Evolutionary conservation across 495 filamentous ascomycete species (phyloP), one percentile per base, ranked within the genome.

Genomic region (Cercophora samala): DNA sequence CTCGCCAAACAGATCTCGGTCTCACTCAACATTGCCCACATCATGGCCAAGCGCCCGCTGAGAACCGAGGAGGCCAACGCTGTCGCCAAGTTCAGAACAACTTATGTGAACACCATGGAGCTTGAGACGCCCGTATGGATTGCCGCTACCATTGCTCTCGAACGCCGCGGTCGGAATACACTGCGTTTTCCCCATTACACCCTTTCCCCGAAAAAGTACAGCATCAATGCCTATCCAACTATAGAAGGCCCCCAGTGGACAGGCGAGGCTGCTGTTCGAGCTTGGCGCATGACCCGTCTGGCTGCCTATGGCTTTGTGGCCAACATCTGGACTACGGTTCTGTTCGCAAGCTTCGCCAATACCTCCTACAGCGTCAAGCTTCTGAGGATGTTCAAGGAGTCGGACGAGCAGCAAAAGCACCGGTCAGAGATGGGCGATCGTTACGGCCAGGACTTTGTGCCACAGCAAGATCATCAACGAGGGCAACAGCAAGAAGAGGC

Each of bases 181-280:
- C 69, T 68, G 26, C 72, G 70, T 25, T 75, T 75, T 54, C 74
- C 74, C 23, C 67, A 72, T 37, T 68, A 56, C 58, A 72, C 66
- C 18, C 73, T 72, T 6, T 65, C 69, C 32, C 62, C 64, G 29
- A 56, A 32, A 2, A 62, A 9, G 0, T 71, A 71, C 65, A 64
- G 63, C 46, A 68, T 68, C 8, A 9, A 51, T 21, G 23, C 15
- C 19, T 75, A 71, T 60, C 74, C 70, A 13, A 29, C 18, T 19
- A 18, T 46, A 8, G 18, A 17, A 0, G 62, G 6, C 11, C 26
- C 65, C 18, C 11, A 69, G 6, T 15, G 66, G 52, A 29, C n/a
- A 2, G 72, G 72, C 23, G 23, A 2, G 1, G 11, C 24, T 17
- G 70, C 72, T 42, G 53, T 61, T 25, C 21, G 22, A 4, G 13